Base-by-base conservation (phyloP, 352 stramenopile species). In the Saprolegnia parasitica region DNA sequence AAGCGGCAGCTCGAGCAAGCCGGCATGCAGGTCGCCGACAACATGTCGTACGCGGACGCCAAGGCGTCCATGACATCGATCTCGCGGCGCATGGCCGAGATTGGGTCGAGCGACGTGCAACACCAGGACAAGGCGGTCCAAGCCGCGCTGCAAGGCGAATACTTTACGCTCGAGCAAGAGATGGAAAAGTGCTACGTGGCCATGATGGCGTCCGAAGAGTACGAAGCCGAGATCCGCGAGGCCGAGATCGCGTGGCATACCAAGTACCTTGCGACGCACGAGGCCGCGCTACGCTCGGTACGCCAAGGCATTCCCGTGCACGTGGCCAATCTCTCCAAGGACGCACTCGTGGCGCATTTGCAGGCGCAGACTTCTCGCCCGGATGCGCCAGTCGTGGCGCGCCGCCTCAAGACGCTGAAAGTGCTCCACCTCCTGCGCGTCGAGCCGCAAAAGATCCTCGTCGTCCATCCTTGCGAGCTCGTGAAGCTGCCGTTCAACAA, bases 121-220 rank as follows among this genome's bases (percentile, higher is more conserved):
- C 52, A 60, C 35, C 3, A 3, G 20, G 52, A 60, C 35, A 60
- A 60, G 20, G 35, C 24, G 3, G 16, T 24, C 11, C 52, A 60
- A 24, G 52, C 52, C 11, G 24, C 24, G 35, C 35, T 60, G 35
- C 52, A 40, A 20, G 24, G 52, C 24, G 35, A 60, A 9, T 60
- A 60, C 20, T 60, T 60, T 24, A 40, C 24, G 11, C 52, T 60
- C 35, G 52, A 60, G 35, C 35, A 42, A 9, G 52, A 60, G 20
- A 60, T 60, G 52, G 52, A 60, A 8, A 60, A 60, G 52, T 40
- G 24, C 24, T 60, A 60, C 52, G 24, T 40, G 24, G 52, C 52
- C 35, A 60, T 60, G 52, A 15, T 60, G 24, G 52, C 52, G 52
- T 60, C 52, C 13, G 52, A 60, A 20, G 52, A 60, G 35, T 60